Conservation (phyloP, 2,329 filamentous ascomycete genomes). For the Botrytis squamosa region DNA sequence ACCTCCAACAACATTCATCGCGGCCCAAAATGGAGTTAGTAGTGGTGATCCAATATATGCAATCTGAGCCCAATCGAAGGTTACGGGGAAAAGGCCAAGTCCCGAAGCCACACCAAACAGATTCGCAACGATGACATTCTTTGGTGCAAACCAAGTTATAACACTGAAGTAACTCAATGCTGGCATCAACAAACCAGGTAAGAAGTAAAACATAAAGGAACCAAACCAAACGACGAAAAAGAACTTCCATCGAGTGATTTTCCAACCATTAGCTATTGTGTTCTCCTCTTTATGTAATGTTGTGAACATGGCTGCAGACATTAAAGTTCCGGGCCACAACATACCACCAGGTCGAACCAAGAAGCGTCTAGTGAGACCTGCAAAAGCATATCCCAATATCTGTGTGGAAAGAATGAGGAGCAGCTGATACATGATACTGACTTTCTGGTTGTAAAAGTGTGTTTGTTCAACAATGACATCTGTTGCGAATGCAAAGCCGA, state of each 20-base stretch:
- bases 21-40: conserved; percentile 82
- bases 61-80: conserved; percentile 90
- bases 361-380: conserved; percentile 76
- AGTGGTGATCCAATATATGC: conserved; percentile 80
- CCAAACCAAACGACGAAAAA: conserved; percentile 72
- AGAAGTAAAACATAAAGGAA: conserved; percentile 79
- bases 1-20: conserved; percentile 79
- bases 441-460: conserved; percentile 82
- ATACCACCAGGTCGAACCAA: conserved; percentile 83
- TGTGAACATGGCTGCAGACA: conserved; percentile 86
- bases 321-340: conserved; percentile 88
- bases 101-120: conserved; percentile 84
- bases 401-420: conserved; percentile 83
- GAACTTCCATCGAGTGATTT: conserved; percentile 77
- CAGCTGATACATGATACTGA: conserved; percentile 73
- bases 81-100: conserved; percentile 78
- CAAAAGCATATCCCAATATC: conserved; percentile 82
- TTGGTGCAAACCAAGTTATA: conserved; percentile 83
- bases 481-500: conserved; percentile 85
- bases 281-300: conserved; percentile 85
- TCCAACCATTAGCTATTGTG: conserved; percentile 78
- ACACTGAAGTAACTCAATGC: conserved; percentile 88
- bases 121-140: conserved; percentile 83
- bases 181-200: conserved; percentile 78
- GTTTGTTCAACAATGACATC: conserved; percentile 90